Evolutionary conservation across 306 rosid species (phyloP).

Genomic region (Argentina anserina): DNA sequence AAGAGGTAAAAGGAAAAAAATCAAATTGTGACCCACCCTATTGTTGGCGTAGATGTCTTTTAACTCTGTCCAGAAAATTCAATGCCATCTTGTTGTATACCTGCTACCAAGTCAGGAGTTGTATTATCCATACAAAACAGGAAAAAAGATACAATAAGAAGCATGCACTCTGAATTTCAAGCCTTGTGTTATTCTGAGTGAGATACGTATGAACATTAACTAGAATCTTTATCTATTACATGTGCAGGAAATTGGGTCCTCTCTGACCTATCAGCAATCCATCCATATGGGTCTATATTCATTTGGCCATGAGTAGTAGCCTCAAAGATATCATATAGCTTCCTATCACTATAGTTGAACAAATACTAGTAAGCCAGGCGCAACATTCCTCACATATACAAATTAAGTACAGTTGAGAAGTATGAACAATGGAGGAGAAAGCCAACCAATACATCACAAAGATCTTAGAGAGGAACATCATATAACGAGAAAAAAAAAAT

Average conservation of each 20-base stretch:
- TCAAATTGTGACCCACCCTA: conserved; percentile 30
- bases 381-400: conserved; percentile 66
- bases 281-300: conserved; percentile 76
- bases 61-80: conserved; percentile 31
- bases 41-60: conserved; percentile 25
- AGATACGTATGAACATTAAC: not conserved
- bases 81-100: conserved; percentile 15
- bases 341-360: conserved; percentile 79
- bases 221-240: too few species aligned
- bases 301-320: conserved; percentile 62
- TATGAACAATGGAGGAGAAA: too few species aligned
- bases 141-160: not conserved
- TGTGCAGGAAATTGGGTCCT: conserved; percentile 77
- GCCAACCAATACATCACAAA: too few species aligned
- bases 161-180: not conserved
- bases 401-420: too few species aligned
- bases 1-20: not conserved
- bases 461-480: too few species aligned
- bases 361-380: conserved; percentile 77
- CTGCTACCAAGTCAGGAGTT: conserved; percentile 25
- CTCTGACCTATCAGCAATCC: conserved; percentile 54
- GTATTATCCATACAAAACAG: not conserved
- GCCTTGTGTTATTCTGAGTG: not conserved
- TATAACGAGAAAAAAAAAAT: too few species aligned
- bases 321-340: conserved; percentile 77